These are phyloP conservation scores for Glycyrrhiza uralensis DNA, from an alignment of 306 rosid genomes.

Conservation along the genomic window DNA sequence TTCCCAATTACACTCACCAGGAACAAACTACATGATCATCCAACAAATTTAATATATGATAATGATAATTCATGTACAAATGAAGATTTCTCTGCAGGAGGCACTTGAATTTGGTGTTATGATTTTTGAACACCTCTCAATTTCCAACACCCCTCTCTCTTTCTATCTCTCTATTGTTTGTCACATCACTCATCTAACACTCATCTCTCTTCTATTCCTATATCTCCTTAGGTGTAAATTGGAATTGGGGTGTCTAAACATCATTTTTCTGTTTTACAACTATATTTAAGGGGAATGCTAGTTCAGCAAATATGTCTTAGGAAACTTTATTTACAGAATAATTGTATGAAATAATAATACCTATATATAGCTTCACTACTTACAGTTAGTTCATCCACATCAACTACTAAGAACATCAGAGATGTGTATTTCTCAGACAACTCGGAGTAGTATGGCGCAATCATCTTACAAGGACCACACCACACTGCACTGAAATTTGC, in stretches of 20 bases:
- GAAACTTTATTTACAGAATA: background rate
- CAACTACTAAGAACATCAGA: constrained; percentile 74
- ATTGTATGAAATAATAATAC: background rate
- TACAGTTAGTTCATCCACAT: constrained; percentile 92
- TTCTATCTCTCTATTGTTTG: too few species aligned
- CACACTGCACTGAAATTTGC: constrained; percentile 96
- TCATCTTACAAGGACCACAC: constrained; percentile 94
- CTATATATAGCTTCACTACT: constrained; percentile 31
- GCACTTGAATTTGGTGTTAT: too few species aligned
- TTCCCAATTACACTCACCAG: background rate
- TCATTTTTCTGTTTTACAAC: too few species aligned
- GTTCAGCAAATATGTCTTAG: background rate
- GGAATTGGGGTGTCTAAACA: too few species aligned
- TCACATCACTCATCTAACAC: too few species aligned
- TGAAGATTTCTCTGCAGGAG: background rate
- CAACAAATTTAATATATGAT: background rate
- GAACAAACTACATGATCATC: background rate
- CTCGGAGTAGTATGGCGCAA: constrained; percentile 71
- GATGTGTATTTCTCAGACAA: constrained; percentile 79
- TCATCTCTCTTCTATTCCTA: too few species aligned
- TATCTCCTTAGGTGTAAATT: too few species aligned
- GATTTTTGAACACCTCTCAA: too few species aligned
- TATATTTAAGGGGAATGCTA: background rate
- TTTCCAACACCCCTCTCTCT: too few species aligned
- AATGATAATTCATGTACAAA: background rate